Evolutionary conservation across 805 yeast species (phyloP).

Genomic region (fission yeast (Schizosaccharomyces pombe)): DNA sequence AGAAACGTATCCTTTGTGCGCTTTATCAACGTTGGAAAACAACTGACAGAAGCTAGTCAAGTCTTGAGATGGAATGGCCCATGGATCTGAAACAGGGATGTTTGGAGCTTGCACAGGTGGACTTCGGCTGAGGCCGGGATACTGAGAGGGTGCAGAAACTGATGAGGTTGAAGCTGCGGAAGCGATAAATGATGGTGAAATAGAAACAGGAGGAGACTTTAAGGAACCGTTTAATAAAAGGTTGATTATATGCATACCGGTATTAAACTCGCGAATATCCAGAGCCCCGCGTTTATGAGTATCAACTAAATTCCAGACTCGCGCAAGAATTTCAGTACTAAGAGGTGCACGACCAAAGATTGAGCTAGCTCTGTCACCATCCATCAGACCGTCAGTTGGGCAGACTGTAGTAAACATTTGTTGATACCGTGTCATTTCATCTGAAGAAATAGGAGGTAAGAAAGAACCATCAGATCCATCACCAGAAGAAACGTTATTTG

Average conservation of each 20-base stretch:
- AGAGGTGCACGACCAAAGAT: constrained; percentile 76
- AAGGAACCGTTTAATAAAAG: constrained; percentile 44
- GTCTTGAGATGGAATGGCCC: not conserved
- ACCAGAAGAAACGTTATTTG: constrained; percentile 8
- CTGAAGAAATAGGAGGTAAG: constrained; percentile 30
- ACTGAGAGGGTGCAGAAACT: not conserved
- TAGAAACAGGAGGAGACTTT: constrained; percentile 28
- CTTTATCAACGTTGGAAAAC: constrained; percentile 15
- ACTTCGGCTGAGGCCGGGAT: not conserved
- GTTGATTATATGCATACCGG: constrained; percentile 91
- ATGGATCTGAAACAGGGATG: not conserved
- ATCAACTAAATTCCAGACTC: constrained; percentile 77
- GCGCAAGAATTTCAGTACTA: constrained; percentile 54
- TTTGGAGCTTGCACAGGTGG: not conserved
- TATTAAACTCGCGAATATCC: constrained; percentile 49
- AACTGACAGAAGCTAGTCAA: not conserved
- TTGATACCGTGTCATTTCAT: constrained; percentile 41
- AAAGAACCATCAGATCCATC: constrained; percentile 10
- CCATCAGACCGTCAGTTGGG: constrained; percentile 25
- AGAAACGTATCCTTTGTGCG: constrained; percentile 35
- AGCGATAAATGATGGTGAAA: constrained; percentile 20
- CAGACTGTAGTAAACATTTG: constrained; percentile 53
- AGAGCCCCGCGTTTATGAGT: constrained; percentile 49
- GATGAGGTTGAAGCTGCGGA: constrained; percentile 15
- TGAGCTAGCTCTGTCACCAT: constrained; percentile 60